Evolutionary conservation across 352 stramenopile species (phyloP), one percentile per base, ranked within the genome.

Genomic region (Pythium phragmiticola): DNA sequence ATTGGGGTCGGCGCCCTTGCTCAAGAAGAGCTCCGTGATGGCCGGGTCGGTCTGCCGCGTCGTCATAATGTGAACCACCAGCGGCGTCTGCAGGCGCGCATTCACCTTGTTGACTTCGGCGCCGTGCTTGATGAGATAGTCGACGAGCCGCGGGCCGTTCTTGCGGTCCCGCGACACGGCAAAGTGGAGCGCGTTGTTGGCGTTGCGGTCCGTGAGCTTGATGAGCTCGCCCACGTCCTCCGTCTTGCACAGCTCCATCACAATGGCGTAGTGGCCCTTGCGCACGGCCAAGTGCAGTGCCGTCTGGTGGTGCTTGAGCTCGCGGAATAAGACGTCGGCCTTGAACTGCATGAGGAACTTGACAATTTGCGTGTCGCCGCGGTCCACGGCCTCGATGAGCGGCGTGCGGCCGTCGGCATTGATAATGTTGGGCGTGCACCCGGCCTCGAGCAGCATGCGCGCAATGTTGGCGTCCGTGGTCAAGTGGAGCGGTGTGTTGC

Each of bases 51-150:
- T 92, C 58, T 93, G 86, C 21, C 86, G 82, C 9, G 86, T 93
- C 13, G 86, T 95, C 78, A 95, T 85, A 49, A 95, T 84, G 73
- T 93, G 84, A 7, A 95, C 86, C 2, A 90, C 84, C 19, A 95
- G 61, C 17, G 84, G 86, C 26, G 77, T 88, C 63, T 95, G 86
- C 46, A 92, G 79, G 3, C 86, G 76, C 11, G 82, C 66, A 65
- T 95, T 95, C n/a, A 92, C 78, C 66, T 90, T 92, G 62, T 95
- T 80, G 13, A 95, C 81, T 51, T 92, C 80, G 14, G 75, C 82
- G 26, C 86, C 86, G 60, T 92, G 82, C 64, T 93, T 90, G 47
- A 93, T 84, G 53, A 95, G 70, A 64, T 89, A 93, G 66, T 95
- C 82, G 16, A 95, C 80, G 6, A 95, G 72, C 4, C 84, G 82